Conservation (phyloP, 2,329 filamentous ascomycete species). For the Ophiocordyceps robertsii region DNA sequence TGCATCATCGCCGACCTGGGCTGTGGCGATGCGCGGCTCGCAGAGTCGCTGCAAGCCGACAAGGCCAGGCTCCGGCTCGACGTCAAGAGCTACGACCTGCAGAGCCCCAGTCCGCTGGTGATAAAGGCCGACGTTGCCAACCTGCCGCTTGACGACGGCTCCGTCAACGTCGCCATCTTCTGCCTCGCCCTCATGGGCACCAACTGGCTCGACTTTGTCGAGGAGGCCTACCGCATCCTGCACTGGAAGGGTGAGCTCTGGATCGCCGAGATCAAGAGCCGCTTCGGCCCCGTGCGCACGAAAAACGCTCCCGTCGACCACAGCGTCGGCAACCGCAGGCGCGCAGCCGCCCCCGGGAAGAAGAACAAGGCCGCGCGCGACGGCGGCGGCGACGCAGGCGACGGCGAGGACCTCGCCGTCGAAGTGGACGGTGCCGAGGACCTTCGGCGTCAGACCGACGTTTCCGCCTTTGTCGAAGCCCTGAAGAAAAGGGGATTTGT, state of each 20-base stretch:
- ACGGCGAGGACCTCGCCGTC: constrained; percentile 47
- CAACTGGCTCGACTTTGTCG: constrained; percentile 93
- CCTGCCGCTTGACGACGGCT: constrained; percentile 61
- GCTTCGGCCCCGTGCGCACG: constrained; percentile 43
- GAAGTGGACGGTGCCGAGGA: constrained; percentile 57
- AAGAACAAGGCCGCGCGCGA: constrained; percentile 30
- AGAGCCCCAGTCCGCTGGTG: constrained; percentile 61
- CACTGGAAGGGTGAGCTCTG: constrained; percentile 93
- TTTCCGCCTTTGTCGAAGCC: constrained; percentile 75
- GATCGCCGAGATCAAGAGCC: constrained; percentile 92
- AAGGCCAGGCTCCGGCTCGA: constrained; percentile 56
- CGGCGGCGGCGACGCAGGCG: constrained; percentile 33
- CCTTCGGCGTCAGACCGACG: constrained; percentile 63
- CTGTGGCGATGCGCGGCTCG: constrained; percentile 80
- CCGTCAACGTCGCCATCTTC: constrained; percentile 81
- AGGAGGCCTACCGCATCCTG: constrained; percentile 85
- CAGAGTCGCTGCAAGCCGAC: constrained; percentile 51
- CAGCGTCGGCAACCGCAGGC: constrained; percentile 58
- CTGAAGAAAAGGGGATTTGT: constrained; percentile 71
- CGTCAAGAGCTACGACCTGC: constrained; percentile 77
- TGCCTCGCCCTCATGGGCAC: constrained; percentile 97
- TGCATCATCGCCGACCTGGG: constrained; percentile 84
- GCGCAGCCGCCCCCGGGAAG: constrained; percentile 26
- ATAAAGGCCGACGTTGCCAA: constrained; percentile 81
- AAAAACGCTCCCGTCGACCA: constrained; percentile 38